phyloP scores from a whole-genome alignment of 352 stramenopile species.

The Phytopythium boreale region DNA sequence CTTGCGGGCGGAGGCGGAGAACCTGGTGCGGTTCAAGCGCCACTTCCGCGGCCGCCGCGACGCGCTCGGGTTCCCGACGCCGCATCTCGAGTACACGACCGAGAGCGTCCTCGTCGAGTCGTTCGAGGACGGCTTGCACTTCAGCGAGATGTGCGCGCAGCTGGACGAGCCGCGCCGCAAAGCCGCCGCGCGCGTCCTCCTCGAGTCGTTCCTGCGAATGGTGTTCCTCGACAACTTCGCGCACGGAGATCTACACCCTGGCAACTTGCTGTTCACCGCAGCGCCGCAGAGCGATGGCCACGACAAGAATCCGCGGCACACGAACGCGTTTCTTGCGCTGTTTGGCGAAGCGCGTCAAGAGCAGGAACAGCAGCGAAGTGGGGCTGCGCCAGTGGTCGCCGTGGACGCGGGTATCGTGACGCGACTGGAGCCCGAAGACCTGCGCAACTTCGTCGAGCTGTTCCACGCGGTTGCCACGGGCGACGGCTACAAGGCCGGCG shows the following conservation, averaged over 20 bases:
- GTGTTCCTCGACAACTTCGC: conserved; percentile 96
- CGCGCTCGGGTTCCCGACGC: conserved; percentile 65
- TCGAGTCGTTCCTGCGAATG: conserved; percentile 92
- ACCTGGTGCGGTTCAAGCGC: conserved; percentile 75
- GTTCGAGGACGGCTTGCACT: conserved; percentile 79
- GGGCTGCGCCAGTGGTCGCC: conserved; percentile 49
- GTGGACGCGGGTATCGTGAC: conserved; percentile 87
- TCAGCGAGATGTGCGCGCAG: conserved; percentile 57
- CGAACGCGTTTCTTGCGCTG: neutral
- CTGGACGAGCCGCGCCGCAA: conserved; percentile 50
- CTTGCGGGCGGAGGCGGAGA: conserved; percentile 87
- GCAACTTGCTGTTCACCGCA: conserved; percentile 81
- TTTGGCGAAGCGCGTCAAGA: conserved; percentile 6
- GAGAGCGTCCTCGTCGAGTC: conserved; percentile 91
- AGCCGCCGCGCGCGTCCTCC: conserved; percentile 67
- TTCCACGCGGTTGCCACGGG: conserved; percentile 79
- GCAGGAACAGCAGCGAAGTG: neutral
- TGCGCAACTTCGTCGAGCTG: conserved; percentile 84
- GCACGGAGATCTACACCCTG: conserved; percentile 91
- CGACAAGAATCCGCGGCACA: neutral
- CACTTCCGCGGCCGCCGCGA: conserved; percentile 68
- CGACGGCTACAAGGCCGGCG: conserved; percentile 76
- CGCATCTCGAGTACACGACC: conserved; percentile 66
- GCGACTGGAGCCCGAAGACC: conserved; percentile 65
- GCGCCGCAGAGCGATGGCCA: neutral